A percentile compares a stretch with the other conserved stretches of the same genome.
Evolutionary conservation across 257 asterid genomes (phyloP).

Genomic region (Echites panduratus): DNA sequence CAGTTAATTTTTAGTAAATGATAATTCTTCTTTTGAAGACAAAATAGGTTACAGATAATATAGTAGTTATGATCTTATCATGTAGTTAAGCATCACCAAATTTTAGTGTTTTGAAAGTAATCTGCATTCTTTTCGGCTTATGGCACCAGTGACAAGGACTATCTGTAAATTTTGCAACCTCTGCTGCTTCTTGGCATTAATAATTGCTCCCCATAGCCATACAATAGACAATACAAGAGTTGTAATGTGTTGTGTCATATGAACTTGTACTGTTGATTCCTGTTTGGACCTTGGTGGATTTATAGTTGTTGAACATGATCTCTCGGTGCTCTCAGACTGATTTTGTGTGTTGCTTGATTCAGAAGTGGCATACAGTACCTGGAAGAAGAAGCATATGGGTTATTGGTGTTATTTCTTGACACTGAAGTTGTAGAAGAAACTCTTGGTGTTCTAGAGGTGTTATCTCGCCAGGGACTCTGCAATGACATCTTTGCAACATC

Average conservation of each 20-base stretch:
- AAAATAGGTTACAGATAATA: neutral
- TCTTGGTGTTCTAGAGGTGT: constrained; percentile 41
- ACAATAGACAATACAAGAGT: neutral
- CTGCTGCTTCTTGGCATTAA: neutral
- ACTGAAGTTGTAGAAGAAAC: constrained; percentile 55
- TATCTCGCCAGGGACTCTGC: constrained; percentile 37
- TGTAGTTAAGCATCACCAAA: neutral
- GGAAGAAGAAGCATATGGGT: constrained; percentile 43
- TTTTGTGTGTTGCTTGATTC: constrained; percentile 24
- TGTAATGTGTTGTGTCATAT: neutral
- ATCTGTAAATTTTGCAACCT: neutral
- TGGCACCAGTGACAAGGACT: neutral
- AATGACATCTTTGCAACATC: constrained; percentile 38
- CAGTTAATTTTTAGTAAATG: no score
- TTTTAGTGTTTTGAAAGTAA: neutral
- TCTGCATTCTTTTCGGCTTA: neutral
- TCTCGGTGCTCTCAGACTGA: constrained; percentile 13
- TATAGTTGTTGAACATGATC: neutral
- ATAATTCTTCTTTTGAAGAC: constrained; percentile 1
- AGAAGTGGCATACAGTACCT: constrained; percentile 39
- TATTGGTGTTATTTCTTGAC: constrained; percentile 65
- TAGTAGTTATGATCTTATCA: neutral
- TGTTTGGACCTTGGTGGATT: no score
- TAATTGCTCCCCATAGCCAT: no score
- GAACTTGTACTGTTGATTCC: neutral